Evolutionary conservation across 1,139 yeast genomes (phyloP).

Genomic region (Yamadazyma mexicana): DNA sequence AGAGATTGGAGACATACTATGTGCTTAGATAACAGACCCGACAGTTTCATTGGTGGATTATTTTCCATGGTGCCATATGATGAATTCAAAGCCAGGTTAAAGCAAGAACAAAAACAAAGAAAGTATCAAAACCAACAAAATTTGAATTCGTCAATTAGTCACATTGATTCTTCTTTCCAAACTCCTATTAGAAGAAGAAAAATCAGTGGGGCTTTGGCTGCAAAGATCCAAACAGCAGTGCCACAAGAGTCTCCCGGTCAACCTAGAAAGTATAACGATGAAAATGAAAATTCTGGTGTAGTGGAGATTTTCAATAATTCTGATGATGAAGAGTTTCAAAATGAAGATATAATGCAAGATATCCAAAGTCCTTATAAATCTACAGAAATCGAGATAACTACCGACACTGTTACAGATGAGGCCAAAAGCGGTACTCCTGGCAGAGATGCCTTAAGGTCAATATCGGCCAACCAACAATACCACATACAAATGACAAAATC

Average conservation of each 20-base stretch:
- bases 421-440: constrained; percentile 18
- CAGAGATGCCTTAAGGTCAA: constrained; percentile 32
- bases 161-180: constrained; percentile 49
- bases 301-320: constrained; percentile 33
- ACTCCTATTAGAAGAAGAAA: constrained; percentile 77
- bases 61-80: constrained; percentile 67
- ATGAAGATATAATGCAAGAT: constrained; percentile 25
- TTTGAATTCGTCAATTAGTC: constrained; percentile 29
- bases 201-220: constrained; percentile 68
- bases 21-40: constrained; percentile 74
- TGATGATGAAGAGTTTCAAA: constrained; percentile 31
- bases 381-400: constrained; percentile 18
- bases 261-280: constrained; percentile 71
- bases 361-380: constrained; percentile 22
- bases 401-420: constrained; percentile 16
- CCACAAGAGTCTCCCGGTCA: constrained; percentile 96
- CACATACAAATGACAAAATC: constrained; percentile 49
- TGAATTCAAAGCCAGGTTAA: constrained; percentile 49
- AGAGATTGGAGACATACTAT: constrained; percentile 95
- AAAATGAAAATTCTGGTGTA: constrained; percentile 25
- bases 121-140: constrained; percentile 35
- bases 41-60: constrained; percentile 73
- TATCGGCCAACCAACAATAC: constrained; percentile 39
- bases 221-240: constrained; percentile 71
- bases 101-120: constrained; percentile 46